Evolutionary conservation across 106 monocot species (phyloP).

Genomic region (Cymbidium sinense): DNA sequence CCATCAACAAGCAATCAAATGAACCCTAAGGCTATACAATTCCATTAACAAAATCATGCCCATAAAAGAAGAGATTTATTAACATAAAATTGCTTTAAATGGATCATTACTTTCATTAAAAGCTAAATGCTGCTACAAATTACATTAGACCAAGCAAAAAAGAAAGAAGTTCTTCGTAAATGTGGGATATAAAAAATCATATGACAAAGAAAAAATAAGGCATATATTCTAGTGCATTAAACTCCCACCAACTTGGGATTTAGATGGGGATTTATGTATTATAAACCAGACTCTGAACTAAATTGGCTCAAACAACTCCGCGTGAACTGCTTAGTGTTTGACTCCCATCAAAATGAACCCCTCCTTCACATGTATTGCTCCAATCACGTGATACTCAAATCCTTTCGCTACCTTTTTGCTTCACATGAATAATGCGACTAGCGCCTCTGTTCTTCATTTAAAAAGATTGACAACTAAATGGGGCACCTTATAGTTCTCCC

Average conservation of each 20-base stretch:
- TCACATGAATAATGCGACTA: too few species aligned
- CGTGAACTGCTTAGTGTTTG: too few species aligned
- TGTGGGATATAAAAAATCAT: not conserved
- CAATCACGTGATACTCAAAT: too few species aligned
- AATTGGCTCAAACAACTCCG: too few species aligned
- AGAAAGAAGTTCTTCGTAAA: not conserved
- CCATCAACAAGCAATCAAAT: not conserved
- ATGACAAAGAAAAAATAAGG: not conserved
- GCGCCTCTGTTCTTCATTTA: too few species aligned
- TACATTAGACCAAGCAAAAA: not conserved
- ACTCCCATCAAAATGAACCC: too few species aligned
- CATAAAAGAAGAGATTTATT: not conserved
- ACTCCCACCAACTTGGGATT: not conserved
- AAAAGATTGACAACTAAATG: too few species aligned
- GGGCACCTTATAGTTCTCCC: too few species aligned
- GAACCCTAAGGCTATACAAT: not conserved
- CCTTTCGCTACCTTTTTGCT: too few species aligned
- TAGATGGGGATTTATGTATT: not conserved
- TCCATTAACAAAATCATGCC: not conserved
- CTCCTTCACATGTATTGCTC: too few species aligned
- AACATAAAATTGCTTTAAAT: not conserved
- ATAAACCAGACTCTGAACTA: too few species aligned
- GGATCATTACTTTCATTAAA: not conserved
- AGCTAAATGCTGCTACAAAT: not conserved
- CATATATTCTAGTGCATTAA: not conserved